Base-by-base conservation (phyloP, 371 early-diverging fungal species). In the Mucor irregularis region DNA sequence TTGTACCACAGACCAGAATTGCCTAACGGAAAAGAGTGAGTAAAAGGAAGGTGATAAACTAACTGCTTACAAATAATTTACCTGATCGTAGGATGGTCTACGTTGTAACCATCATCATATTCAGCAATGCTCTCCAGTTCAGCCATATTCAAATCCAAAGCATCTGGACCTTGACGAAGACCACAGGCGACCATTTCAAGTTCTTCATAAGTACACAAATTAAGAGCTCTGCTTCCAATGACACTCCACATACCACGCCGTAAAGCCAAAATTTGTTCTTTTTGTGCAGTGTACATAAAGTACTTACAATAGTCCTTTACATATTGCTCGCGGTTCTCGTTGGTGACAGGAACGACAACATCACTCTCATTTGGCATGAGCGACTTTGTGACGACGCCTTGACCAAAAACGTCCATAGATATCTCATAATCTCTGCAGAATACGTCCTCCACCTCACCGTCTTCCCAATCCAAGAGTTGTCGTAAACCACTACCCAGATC, bases 1-100 rank as follows among this genome's bases (percentile, higher is more conserved):
- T 58, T 85, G 86, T 13, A 97, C 81, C 28, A 95, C 86, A 4
- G 88, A 83, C 99, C 99, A 99, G 65, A 99, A 95, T 53, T 85
- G 72, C 53, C 78, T 72, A 61, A 2, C 8, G n/a, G 0, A 5
- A 16, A 28, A 13, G 6, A 8, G 24, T 39, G 16, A 46, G 13
- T n/a, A 47, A 45, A 28, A 21, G 24, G 31, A 38, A 22, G 5
- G 37, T 40, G 25, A 17, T 24, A 43, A 8, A 55, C 21, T 30
- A 31, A 28, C 34, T 21, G 17, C 17, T 22, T 42, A 17, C 0
- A 42, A 22, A 4, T 28, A 67, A 54, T n/a, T 62, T 72, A 69
- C 68, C 71, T 67, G 33, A 85, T 84, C 17, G 74, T 77, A 1
- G 71, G 69, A 51, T 85, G 84, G 5, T 80, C 75, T 14, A 66